Evolutionary conservation across 176 grass and related monocot genomes (phyloP).

Genomic region (barley (Hordeum vulgare)): MorexV3_pseudomolecules_assembly NC_058518.1:467025701-467026200

Average conservation of each 20-base stretch:
- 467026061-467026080: background rate
- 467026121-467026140: slow-evolving; percentile 72
- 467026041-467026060: slow-evolving; percentile 14
- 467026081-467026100: slow-evolving; percentile 12
- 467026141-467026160: slow-evolving; percentile 87
- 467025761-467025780: slow-evolving; percentile 61
- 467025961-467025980: slow-evolving; percentile 75
- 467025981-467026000: slow-evolving; percentile 71
- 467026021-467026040: slow-evolving; percentile 98
- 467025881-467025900: background rate
- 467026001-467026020: slow-evolving; percentile 74
- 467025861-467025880: background rate
- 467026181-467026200: slow-evolving; percentile 69
- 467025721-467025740: slow-evolving; percentile 81
- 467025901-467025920: background rate
- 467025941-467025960: slow-evolving; percentile 89
- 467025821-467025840: slow-evolving; percentile 59
- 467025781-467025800: slow-evolving; percentile 62
- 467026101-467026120: slow-evolving; percentile 74
- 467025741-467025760: slow-evolving; percentile 87
- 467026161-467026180: slow-evolving; percentile 69
- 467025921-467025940: slow-evolving; percentile 72
- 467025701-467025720: slow-evolving; percentile 73
- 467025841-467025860: background rate
- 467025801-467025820: slow-evolving; percentile 76